Evolutionary conservation across 2,329 filamentous ascomycete genomes (phyloP).

Genomic region (Lachnellula occidentalis): DNA sequence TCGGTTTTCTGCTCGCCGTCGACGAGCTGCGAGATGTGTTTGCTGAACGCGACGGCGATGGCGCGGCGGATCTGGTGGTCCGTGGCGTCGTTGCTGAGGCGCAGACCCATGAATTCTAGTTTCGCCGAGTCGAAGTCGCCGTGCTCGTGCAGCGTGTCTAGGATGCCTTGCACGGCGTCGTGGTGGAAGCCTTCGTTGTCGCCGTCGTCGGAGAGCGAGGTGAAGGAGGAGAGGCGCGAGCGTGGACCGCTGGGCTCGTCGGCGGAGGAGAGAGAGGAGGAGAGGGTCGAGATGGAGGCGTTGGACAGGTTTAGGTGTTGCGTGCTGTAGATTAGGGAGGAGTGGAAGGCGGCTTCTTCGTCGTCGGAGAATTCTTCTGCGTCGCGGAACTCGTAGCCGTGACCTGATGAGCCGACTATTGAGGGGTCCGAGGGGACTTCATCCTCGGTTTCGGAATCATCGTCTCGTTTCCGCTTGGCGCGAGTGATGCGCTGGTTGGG

Average conservation of each 20-base stretch:
- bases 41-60: slow-evolving; percentile 79
- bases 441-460: slow-evolving; percentile 29
- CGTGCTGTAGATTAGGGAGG: slow-evolving; percentile 32
- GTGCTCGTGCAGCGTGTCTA: slow-evolving; percentile 73
- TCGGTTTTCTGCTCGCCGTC: slow-evolving; percentile 46
- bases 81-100: slow-evolving; percentile 84
- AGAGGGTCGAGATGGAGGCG: slow-evolving; percentile 60
- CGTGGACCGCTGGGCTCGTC: slow-evolving; percentile 32
- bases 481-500: slow-evolving; percentile 35
- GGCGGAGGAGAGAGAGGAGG: slow-evolving; percentile 45
- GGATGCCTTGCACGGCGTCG: slow-evolving; percentile 80
- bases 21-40: slow-evolving; percentile 68
- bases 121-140: slow-evolving; percentile 77
- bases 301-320: slow-evolving; percentile 35
- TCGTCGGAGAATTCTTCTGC: slow-evolving; percentile 54
- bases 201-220: slow-evolving; percentile 61
- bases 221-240: slow-evolving; percentile 64
- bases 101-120: slow-evolving; percentile 88
- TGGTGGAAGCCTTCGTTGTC: slow-evolving; percentile 68
- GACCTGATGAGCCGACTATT: slow-evolving; percentile 52
- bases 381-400: slow-evolving; percentile 60
- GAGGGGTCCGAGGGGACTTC: slow-evolving; percentile 40
- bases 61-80: slow-evolving; percentile 84
- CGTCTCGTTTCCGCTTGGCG: slow-evolving; percentile 36
- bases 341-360: slow-evolving; percentile 56